Percentiles rank a stretch among this genome's conserved stretches.
These are phyloP conservation scores for Papilionanthe hybrid DNA, from an alignment of 116 monocot genomes.

Conservation along the genomic window DNA sequence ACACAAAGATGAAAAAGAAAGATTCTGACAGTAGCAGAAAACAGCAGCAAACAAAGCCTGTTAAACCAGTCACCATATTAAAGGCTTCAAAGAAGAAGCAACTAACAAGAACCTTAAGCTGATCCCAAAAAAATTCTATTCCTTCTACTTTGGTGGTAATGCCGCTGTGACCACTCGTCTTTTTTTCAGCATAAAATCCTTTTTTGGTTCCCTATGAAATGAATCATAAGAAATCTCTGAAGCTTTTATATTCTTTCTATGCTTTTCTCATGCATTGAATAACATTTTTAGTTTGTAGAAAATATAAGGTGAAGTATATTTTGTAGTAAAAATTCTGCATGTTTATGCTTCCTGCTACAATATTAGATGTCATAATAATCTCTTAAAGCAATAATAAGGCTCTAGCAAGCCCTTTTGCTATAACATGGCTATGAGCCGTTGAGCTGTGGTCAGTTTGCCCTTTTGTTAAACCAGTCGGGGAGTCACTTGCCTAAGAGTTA, in stretches of 20 bases:
- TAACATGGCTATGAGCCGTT: no score
- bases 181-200: not conserved
- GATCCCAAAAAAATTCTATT: not conserved
- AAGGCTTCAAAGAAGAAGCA: constrained; percentile 16
- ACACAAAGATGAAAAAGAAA: constrained; percentile 71
- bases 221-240: not conserved
- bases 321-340: not conserved
- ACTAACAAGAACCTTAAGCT: constrained; percentile 2
- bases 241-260: not conserved
- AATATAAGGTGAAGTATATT: not conserved
- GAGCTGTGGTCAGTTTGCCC: no score
- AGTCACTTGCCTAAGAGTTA: no score
- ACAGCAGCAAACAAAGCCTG: constrained; percentile 15
- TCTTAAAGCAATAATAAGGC: no score
- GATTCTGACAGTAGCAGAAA: constrained; percentile 23
- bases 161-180: not conserved
- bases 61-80: constrained; percentile 2
- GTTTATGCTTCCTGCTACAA: no score
- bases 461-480: no score
- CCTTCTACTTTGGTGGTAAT: not conserved
- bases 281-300: not conserved
- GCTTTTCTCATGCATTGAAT: not conserved
- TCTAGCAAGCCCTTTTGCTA: no score
- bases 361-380: no score
- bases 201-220: not conserved